A percentile compares a stretch with the other conserved stretches of the same genome.
Evolutionary conservation across 805 yeast genomes (phyloP).

Genomic region (Candida patagonica): DNA sequence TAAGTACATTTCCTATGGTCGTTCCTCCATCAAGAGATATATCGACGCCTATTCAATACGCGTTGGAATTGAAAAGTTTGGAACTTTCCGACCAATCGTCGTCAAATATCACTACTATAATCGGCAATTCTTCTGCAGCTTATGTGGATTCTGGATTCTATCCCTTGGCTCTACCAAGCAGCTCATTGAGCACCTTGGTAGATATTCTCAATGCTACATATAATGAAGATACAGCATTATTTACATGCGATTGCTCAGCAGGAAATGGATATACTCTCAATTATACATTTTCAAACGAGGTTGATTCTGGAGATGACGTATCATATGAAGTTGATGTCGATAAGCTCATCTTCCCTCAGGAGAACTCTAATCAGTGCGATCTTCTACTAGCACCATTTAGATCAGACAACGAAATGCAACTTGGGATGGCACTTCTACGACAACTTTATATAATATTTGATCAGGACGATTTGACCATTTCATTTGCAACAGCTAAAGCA

Average conservation of each 20-base stretch:
- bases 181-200: background rate
- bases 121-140: conserved; percentile 24
- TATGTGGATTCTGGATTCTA: conserved; percentile 48
- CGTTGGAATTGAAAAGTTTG: conserved; percentile 15
- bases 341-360: conserved; percentile 9
- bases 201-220: background rate
- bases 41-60: conserved; percentile 14
- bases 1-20: conserved; percentile 28
- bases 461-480: conserved; percentile 45
- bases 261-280: conserved; percentile 10
- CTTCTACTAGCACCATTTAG: background rate
- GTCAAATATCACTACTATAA: background rate
- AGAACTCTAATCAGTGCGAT: conserved; percentile 1
- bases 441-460: conserved; percentile 60
- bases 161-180: conserved; percentile 35
- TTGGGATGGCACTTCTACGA: conserved; percentile 60
- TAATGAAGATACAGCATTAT: conserved; percentile 18
- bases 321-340: conserved; percentile 17
- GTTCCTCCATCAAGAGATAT: conserved; percentile 10
- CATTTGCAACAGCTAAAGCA: conserved; percentile 40
- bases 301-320: conserved; percentile 16
- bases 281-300: conserved; percentile 8
- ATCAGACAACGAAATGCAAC: conserved; percentile 21
- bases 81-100: conserved; percentile 6
- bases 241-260: conserved; percentile 17